Conservation (phyloP, 2,329 filamentous ascomycete genomes). For the Alternaria angustiovoidea region DNA sequence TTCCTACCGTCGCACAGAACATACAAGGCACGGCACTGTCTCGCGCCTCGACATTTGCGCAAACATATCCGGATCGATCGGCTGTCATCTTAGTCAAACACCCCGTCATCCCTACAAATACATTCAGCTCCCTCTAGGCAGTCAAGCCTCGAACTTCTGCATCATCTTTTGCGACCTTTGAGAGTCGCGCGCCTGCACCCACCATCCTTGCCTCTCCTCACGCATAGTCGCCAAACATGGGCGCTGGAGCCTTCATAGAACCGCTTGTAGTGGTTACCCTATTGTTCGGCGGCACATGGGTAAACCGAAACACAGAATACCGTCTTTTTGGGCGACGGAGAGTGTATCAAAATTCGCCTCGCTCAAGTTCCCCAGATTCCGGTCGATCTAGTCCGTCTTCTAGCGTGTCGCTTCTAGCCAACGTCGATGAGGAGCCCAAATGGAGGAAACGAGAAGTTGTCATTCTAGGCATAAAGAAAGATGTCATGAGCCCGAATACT, state of each 20-base stretch:
- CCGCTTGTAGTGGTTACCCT: slow-evolving; percentile 68
- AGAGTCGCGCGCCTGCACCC: neutral
- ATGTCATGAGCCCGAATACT: slow-evolving; percentile 69
- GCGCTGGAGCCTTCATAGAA: slow-evolving; percentile 66
- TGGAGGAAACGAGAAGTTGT: slow-evolving; percentile 62
- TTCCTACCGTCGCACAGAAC: neutral
- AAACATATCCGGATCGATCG: neutral
- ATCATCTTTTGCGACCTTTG: neutral
- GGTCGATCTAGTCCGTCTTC: slow-evolving; percentile 51
- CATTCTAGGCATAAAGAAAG: slow-evolving; percentile 56
- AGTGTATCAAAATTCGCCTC: slow-evolving; percentile 32
- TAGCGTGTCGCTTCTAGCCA: slow-evolving; percentile 54
- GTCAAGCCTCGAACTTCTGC: neutral
- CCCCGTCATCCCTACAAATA: neutral
- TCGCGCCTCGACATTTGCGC: slow-evolving; percentile 1
- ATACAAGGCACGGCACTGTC: neutral
- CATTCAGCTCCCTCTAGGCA: neutral
- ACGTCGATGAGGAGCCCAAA: slow-evolving; percentile 51
- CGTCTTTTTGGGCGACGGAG: slow-evolving; percentile 43
- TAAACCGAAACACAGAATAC: slow-evolving; percentile 62
- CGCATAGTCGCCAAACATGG: slow-evolving; percentile 53
- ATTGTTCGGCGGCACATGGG: slow-evolving; percentile 68
- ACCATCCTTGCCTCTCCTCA: neutral
- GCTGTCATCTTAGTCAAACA: slow-evolving; percentile 1
- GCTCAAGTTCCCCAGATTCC: slow-evolving; percentile 54